A percentile compares a stretch with the other conserved stretches of the same genome.
Evolutionary conservation across 2,329 filamentous ascomycete species (phyloP).

Genomic region (Arthroderma sp.): DNA sequence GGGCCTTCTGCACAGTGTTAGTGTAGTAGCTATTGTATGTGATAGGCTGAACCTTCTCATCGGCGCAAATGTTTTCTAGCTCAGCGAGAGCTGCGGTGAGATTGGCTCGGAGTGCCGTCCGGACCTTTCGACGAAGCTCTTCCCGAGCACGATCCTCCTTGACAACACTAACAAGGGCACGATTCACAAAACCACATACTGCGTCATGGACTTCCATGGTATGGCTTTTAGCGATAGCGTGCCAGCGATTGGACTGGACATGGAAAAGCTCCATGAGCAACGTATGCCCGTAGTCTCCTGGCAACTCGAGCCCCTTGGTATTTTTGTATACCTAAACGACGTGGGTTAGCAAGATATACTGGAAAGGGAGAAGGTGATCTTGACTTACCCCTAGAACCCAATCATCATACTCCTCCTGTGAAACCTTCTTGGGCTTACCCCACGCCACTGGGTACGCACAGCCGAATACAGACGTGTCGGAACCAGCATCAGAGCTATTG

Average conservation of each 20-base stretch:
- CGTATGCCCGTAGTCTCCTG: conserved; percentile 17
- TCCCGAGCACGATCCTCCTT: not conserved
- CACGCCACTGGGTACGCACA: too few species aligned
- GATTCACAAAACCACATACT: conserved; percentile 1
- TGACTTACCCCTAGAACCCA: not conserved
- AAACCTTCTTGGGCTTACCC: not conserved
- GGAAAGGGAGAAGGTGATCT: too few species aligned
- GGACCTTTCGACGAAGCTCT: not conserved
- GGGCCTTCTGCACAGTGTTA: conserved; percentile 18
- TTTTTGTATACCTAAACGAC: not conserved
- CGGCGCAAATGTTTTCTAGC: conserved; percentile 8
- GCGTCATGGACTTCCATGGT: conserved; percentile 3
- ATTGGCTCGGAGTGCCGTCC: not conserved
- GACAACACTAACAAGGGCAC: not conserved
- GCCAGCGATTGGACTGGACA: conserved; percentile 16
- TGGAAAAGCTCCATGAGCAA: conserved; percentile 17
- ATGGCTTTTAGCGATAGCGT: conserved; percentile 9
- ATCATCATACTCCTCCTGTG: not conserved
- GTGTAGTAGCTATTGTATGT: conserved; percentile 24
- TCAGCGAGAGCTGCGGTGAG: conserved; percentile 2
- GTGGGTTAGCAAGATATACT: too few species aligned
- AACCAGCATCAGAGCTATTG: too few species aligned
- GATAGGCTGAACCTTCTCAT: conserved; percentile 14
- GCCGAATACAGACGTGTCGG: too few species aligned
- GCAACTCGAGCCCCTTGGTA: conserved; percentile 15